Percentiles rank a stretch among this genome's conserved stretches.
Conservation (phyloP, 176 grass and related monocot genomes). For the Luzula sylvatica region DNA sequence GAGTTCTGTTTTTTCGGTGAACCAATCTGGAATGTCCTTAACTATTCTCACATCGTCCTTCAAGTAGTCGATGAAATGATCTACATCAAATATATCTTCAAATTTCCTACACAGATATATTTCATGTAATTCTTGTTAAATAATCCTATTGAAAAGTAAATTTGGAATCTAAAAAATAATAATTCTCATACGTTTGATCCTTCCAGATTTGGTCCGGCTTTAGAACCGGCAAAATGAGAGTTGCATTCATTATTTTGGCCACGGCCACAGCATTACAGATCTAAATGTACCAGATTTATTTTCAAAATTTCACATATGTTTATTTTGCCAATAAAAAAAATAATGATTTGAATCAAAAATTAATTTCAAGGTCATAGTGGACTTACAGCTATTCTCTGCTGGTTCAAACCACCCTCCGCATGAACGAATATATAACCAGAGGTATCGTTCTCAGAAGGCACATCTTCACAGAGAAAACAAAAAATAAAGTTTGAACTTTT, state of each 20-base stretch:
- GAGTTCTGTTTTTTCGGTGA: constrained; percentile 88
- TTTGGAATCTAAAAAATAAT: constrained; percentile 1
- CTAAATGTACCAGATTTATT: constrained; percentile 29
- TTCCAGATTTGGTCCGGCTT: constrained; percentile 99
- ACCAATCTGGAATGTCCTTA: constrained; percentile 93
- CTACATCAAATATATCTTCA: constrained; percentile 98
- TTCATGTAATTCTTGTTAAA: background rate
- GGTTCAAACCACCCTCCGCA: constrained; percentile 93
- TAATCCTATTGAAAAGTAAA: constrained; percentile 4
- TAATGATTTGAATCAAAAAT: background rate
- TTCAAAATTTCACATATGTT: no score
- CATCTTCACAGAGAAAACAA: constrained; percentile 37
- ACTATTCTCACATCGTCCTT: constrained; percentile 90
- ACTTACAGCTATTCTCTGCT: constrained; percentile 92
- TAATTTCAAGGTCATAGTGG: constrained; percentile 14
- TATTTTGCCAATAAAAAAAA: background rate
- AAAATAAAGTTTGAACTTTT: background rate
- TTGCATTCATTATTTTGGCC: constrained; percentile 92
- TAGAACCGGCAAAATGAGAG: constrained; percentile 89
- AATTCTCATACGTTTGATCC: constrained; percentile 76
- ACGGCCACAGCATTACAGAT: constrained; percentile 99
- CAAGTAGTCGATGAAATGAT: constrained; percentile 95
- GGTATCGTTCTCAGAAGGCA: constrained; percentile 68
- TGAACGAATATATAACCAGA: constrained; percentile 95
- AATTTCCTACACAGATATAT: constrained; percentile 68